A percentile compares a stretch with the other conserved stretches of the same genome.
Evolutionary conservation across 306 rosid species (phyloP).

Genomic region (Erythrophleum fordii): DNA sequence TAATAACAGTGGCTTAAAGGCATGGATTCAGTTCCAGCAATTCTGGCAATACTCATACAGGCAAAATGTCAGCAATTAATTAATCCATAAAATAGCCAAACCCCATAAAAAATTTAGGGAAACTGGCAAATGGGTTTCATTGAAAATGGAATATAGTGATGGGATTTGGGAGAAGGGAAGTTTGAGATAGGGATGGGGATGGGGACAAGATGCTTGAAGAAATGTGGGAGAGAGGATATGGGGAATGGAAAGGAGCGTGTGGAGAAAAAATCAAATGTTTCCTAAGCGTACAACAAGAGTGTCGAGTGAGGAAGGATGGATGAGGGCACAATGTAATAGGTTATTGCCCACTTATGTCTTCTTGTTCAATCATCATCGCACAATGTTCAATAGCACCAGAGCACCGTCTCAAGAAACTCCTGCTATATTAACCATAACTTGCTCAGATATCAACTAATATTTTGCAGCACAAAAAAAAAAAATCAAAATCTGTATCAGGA

Average conservation of each 20-base stretch:
- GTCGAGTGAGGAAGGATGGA: constrained; percentile 55
- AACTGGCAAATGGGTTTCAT: constrained; percentile 10
- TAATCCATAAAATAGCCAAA: constrained; percentile 10
- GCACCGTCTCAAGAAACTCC: constrained; percentile 27
- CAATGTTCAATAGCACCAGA: constrained; percentile 45
- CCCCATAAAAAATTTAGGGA: constrained; percentile 15
- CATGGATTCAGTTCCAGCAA: constrained; percentile 69
- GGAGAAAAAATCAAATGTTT: constrained; percentile 66
- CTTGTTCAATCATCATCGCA: constrained; percentile 65
- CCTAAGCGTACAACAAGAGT: constrained; percentile 61
- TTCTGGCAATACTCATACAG: constrained; percentile 46
- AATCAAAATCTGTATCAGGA: constrained; percentile 31
- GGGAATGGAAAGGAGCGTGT: constrained; percentile 65
- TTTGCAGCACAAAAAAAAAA: background rate
- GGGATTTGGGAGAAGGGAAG: constrained; percentile 30
- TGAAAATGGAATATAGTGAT: background rate
- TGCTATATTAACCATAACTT: constrained; percentile 50
- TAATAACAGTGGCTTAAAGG: constrained; percentile 44
- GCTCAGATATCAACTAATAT: constrained; percentile 34
- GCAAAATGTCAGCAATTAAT: constrained; percentile 26
- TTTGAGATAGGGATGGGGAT: constrained; percentile 49
- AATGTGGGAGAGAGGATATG: constrained; percentile 57
- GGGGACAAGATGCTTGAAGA: constrained; percentile 72
- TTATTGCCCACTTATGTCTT: constrained; percentile 61
- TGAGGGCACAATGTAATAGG: constrained; percentile 59